Evolutionary conservation across 1,284 basidiomycete species (phyloP).

Genomic region (Marasmius fiardii): DNA sequence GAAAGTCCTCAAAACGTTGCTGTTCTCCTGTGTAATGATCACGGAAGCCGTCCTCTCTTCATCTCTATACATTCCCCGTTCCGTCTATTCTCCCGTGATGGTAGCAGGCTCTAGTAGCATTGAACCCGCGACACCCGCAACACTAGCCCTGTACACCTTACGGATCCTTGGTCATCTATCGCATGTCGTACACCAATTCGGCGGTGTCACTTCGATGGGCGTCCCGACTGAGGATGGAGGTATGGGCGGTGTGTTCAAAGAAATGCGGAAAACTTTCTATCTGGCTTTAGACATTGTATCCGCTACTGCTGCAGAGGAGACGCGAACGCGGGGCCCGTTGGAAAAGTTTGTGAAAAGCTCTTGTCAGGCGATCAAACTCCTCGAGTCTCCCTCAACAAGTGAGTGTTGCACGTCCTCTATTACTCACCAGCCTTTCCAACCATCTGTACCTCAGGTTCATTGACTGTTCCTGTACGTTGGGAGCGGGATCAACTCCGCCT

Average conservation of each 20-base stretch:
- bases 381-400: background rate
- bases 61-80: constrained; percentile 46
- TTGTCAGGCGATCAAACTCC: background rate
- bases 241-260: constrained; percentile 48
- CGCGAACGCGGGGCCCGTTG: constrained; percentile 19
- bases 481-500: constrained; percentile 23
- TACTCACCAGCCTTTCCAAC: background rate
- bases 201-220: constrained; percentile 56
- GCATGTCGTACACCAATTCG: constrained; percentile 70
- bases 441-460: background rate
- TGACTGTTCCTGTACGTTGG: background rate
- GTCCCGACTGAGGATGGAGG: constrained; percentile 10
- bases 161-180: constrained; percentile 59
- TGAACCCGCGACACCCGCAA: constrained; percentile 26
- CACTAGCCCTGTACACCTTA: constrained; percentile 47
- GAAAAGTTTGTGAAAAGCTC: constrained; percentile 8
- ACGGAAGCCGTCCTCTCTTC: constrained; percentile 57
- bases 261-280: constrained; percentile 69
- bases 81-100: constrained; percentile 12
- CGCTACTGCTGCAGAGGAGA: constrained; percentile 38
- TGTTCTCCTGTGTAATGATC: constrained; percentile 69
- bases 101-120: constrained; percentile 15
- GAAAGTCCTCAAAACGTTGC: constrained; percentile 63
- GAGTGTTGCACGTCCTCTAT: no score
- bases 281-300: constrained; percentile 65